Conservation (phyloP, 768 basidiomycete genomes). For the Auriscalpium microsporum region DNA sequence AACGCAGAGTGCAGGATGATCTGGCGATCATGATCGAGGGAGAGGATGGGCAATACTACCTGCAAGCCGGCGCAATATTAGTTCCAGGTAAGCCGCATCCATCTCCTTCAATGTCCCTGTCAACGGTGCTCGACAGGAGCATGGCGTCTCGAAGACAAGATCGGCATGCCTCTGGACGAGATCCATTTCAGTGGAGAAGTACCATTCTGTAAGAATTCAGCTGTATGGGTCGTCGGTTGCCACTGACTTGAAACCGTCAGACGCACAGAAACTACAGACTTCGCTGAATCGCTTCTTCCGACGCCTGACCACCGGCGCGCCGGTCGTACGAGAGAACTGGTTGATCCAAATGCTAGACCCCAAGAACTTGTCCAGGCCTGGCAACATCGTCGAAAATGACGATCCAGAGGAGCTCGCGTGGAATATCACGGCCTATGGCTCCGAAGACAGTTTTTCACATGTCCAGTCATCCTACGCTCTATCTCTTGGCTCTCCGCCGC, state of each 20-base stretch:
- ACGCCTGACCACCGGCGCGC: constrained; percentile 55
- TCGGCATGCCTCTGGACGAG: constrained; percentile 62
- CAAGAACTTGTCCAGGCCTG: not conserved
- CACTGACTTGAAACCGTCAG: constrained; percentile 23
- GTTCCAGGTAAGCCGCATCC: constrained; percentile 40
- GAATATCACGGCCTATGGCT: constrained; percentile 45
- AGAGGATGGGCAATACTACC: constrained; percentile 60
- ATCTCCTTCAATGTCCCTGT: not conserved
- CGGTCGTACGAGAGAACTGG: constrained; percentile 68
- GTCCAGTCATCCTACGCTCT: constrained; percentile 15
- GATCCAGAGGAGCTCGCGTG: constrained; percentile 65
- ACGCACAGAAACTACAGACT: constrained; percentile 50
- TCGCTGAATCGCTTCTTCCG: constrained; percentile 68
- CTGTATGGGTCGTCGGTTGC: too few species aligned
- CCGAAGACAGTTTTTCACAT: constrained; percentile 35
- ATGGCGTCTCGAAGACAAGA: constrained; percentile 72
- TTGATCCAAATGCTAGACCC: constrained; percentile 33
- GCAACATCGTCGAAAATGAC: constrained; percentile 10
- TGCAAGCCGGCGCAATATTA: constrained; percentile 65
- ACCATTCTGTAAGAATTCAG: constrained; percentile 49
- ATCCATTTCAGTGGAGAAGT: constrained; percentile 67
- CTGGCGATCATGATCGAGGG: constrained; percentile 31
- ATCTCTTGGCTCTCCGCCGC: not conserved
- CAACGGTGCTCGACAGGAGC: constrained; percentile 37
- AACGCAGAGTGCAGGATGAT: constrained; percentile 14